Evolutionary conservation across 768 basidiomycete species (phyloP).

Genomic region (Sporobolomyces pararoseus): DNA sequence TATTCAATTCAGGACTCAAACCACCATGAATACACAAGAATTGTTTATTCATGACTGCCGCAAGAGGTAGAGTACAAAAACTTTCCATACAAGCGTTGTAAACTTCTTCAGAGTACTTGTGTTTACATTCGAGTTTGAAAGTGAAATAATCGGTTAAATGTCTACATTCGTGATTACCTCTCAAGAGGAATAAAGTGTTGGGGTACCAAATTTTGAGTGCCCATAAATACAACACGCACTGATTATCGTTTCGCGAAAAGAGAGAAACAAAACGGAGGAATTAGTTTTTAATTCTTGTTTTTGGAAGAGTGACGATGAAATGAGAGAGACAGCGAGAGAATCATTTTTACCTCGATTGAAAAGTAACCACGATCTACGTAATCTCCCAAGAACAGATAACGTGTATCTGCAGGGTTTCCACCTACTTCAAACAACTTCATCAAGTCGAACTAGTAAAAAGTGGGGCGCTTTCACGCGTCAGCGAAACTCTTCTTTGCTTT

Average conservation of each 20-base stretch:
- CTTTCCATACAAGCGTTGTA: conserved; percentile 98
- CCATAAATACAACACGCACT: conserved; percentile 98
- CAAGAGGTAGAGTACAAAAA: conserved; percentile 89
- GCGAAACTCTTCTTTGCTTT: too few relatives aligned
- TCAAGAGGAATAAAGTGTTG: conserved; percentile 87
- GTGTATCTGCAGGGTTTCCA: conserved; percentile 86
- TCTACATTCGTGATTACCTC: conserved; percentile 98
- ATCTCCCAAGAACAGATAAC: conserved; percentile 88
- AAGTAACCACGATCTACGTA: conserved; percentile 92
- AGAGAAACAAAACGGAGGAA: too few relatives aligned
- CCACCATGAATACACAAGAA: conserved; percentile 98
- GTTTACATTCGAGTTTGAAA: conserved; percentile 99
- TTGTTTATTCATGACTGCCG: conserved; percentile 99
- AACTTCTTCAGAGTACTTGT: conserved; percentile 94
- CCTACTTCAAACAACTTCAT: conserved; percentile 96
- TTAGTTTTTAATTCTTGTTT: background rate
- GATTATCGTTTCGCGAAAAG: conserved; percentile 48
- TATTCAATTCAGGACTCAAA: conserved; percentile 88
- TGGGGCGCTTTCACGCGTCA: too few relatives aligned
- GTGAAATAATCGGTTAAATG: conserved; percentile 98
- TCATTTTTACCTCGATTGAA: conserved; percentile 68
- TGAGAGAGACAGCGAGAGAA: conserved; percentile 15
- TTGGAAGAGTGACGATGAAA: background rate
- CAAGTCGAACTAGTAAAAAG: conserved; percentile 67
- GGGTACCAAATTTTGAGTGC: conserved; percentile 99